A percentile compares a stretch with the other conserved stretches of the same genome.
Conservation (phyloP, 129 eudicot genomes). For the Solidago caesia region DNA sequence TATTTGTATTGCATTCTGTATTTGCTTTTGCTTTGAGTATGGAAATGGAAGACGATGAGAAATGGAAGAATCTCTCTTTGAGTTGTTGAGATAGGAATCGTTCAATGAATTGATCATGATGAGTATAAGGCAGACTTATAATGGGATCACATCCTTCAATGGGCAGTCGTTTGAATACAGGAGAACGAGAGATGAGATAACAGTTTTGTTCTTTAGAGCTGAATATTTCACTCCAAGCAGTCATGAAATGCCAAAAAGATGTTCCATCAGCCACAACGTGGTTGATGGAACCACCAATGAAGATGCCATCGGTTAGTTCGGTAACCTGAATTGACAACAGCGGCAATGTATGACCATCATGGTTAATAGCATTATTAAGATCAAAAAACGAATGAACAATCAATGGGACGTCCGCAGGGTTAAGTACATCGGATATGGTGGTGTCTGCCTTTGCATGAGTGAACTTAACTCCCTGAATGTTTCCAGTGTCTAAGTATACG, state of each 20-base stretch:
- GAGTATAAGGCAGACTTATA: slow-evolving; percentile 3
- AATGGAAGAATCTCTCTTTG: slow-evolving; percentile 33
- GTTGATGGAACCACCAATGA: slow-evolving; percentile 42
- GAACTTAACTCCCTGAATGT: slow-evolving; percentile 48
- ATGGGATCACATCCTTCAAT: background rate
- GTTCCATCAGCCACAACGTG: slow-evolving; percentile 46
- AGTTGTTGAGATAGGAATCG: background rate
- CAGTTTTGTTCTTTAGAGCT: background rate
- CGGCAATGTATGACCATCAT: slow-evolving; percentile 43
- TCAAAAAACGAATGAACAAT: slow-evolving; percentile 51
- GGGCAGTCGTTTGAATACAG: slow-evolving; percentile 15
- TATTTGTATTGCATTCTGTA: slow-evolving; percentile 8
- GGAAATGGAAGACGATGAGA: slow-evolving; percentile 18
- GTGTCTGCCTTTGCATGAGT: background rate
- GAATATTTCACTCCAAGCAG: slow-evolving; percentile 35
- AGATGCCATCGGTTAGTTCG: slow-evolving; percentile 34
- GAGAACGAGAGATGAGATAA: background rate
- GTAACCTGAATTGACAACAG: slow-evolving; percentile 31
- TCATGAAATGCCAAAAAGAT: slow-evolving; percentile 54
- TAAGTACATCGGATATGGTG: no score
- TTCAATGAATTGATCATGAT: background rate
- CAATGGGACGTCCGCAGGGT: slow-evolving; percentile 10
- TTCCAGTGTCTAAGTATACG: slow-evolving; percentile 32
- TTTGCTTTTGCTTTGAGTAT: slow-evolving; percentile 50
- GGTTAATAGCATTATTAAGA: slow-evolving; percentile 33